phyloP scores from a whole-genome alignment of 208 protist species.

The Acanthamoeba healyi region DNA sequence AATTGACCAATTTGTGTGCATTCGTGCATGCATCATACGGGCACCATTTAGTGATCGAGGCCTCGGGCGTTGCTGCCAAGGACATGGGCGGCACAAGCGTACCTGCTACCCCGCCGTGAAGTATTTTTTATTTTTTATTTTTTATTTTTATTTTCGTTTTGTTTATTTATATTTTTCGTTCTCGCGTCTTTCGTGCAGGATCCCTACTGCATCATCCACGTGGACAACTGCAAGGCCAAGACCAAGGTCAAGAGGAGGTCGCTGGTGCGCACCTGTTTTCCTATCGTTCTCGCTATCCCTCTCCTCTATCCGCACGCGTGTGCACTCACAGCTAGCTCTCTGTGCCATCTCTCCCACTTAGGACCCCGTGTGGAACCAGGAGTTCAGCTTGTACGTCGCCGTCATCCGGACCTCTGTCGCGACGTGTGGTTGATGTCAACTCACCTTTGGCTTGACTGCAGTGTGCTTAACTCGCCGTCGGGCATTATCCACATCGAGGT shows the following conservation, averaged over 20 bases:
- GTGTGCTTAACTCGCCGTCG: conserved; percentile 25
- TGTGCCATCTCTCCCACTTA: not conserved
- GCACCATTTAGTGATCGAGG: not conserved
- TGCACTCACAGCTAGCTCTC: not conserved
- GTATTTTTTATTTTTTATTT: no score
- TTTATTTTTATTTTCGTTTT: not conserved
- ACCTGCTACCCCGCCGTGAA: no score
- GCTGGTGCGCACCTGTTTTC: not conserved
- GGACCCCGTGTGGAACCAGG: conserved; percentile 55
- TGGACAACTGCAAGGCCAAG: conserved; percentile 11
- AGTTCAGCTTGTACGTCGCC: conserved; percentile 37
- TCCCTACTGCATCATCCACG: conserved; percentile 47
- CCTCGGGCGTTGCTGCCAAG: not conserved
- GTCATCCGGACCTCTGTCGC: not conserved
- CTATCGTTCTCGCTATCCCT: no score
- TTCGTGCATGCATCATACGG: no score
- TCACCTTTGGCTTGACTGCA: not conserved
- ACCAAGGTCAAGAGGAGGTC: conserved; percentile 47
- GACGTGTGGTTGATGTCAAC: not conserved
- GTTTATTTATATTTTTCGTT: not conserved
- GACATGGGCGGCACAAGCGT: conserved; percentile 60
- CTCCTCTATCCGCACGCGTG: not conserved
- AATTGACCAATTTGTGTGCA: no score
- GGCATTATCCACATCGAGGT: conserved; percentile 40
- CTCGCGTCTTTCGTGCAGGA: not conserved